Evolutionary conservation across 441 rosid species (phyloP), one percentile per base, ranked within the genome.

Genomic region (Croton setiger): DNA sequence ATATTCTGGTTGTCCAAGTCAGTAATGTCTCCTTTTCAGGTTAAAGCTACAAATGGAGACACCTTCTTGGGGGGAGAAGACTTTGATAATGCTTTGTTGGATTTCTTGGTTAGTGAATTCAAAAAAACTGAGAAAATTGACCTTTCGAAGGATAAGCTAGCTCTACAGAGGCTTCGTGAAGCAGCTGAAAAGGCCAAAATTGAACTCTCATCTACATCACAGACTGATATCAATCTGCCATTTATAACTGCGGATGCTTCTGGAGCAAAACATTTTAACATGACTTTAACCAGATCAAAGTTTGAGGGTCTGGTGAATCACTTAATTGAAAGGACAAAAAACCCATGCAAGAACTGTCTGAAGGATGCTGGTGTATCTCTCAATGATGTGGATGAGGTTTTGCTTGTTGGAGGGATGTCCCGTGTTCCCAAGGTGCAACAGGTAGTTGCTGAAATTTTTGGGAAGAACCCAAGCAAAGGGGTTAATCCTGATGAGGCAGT

Each of bases 401-500:
- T 94, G 44, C 86, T 94, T 5, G 98, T 94, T 35, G 97, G 98
- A 72, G 98, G 98, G 51, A 93, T 93, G 98, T 91, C 96, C 10
- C 93, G 98, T 76, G 98, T 94, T 44, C 98, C 98, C 17, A 94
- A 88, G 80, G 92, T 94, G 13, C 99, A 94, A 71, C 86, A 86
- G 68, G 73, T 92, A 14, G 99, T 94, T 6, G 11, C 89, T 0
- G 92, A 83, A 58, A 90, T 92, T 63, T 94, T 92, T 70, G 98
- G 97, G 1, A 94, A 88, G 89, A 80, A 79, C 61, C 97, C 98
- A 2, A 88, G 99, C 73, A 94, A 92, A 80, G 98, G 99, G 74
- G 97, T 94, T 4, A 94, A 94, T 67, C 98, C 98, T 39, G 99
- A 94, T 55, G 99, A 94, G 81, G 97, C 99, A 61, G 99, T 94